Percentiles rank a stretch among this genome's conserved stretches.
phyloP scores from a whole-genome alignment of 129 eudicot species.

The Pittosporum tobira region DNA sequence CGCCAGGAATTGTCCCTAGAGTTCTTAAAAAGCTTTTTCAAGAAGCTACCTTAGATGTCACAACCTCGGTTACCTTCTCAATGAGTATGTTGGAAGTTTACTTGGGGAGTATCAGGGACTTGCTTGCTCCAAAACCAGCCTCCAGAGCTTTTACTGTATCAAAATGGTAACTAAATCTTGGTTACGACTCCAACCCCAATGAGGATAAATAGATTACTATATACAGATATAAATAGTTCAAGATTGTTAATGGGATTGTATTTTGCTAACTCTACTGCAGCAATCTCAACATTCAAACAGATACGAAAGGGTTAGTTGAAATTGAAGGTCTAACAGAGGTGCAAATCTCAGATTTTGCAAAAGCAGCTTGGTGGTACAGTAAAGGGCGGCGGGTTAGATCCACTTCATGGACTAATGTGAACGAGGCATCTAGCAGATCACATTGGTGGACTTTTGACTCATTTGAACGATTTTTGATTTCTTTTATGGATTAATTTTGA shows the following conservation, averaged over 20 bases:
- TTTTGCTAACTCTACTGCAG: slow-evolving; percentile 24
- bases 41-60: slow-evolving; percentile 37
- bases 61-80: slow-evolving; percentile 32
- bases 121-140: slow-evolving; percentile 49
- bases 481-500: slow-evolving; percentile 3
- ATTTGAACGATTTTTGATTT: not conserved
- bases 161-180: slow-evolving; percentile 25
- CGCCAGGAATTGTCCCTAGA: slow-evolving; percentile 63
- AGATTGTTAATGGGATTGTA: not conserved
- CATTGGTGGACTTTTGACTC: slow-evolving; percentile 41
- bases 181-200: not conserved
- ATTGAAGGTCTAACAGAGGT: slow-evolving; percentile 69
- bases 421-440: slow-evolving; percentile 70
- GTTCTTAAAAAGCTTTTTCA: slow-evolving; percentile 45
- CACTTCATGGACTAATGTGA: slow-evolving; percentile 70
- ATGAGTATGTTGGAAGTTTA: slow-evolving; percentile 81
- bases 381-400: slow-evolving; percentile 67
- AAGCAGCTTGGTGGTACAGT: slow-evolving; percentile 56
- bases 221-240: not conserved
- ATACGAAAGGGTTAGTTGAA: slow-evolving; percentile 51
- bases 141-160: slow-evolving; percentile 17
- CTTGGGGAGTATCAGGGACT: slow-evolving; percentile 58
- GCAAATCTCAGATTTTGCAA: slow-evolving; percentile 47
- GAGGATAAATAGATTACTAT: not conserved
- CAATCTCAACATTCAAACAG: slow-evolving; percentile 67